Evolutionary conservation across 164 flowering plant genomes (phyloP).

Genomic region (Aristolochia contorta): DNA sequence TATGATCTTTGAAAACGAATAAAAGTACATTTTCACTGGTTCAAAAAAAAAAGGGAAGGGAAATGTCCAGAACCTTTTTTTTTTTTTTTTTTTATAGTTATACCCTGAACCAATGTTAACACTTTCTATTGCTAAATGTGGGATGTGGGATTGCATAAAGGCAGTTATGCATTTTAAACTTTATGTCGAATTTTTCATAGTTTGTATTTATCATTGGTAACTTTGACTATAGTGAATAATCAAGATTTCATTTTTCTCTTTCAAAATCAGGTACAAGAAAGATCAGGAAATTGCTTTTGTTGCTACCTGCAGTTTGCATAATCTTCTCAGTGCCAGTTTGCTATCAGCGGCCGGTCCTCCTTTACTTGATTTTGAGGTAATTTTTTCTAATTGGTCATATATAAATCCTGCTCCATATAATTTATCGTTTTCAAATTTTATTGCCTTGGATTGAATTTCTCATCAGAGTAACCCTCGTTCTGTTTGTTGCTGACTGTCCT

Average conservation of each 20-base stretch:
- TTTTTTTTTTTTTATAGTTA: too few relatives aligned
- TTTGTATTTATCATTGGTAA: background rate
- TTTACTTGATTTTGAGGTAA: slow-evolving; percentile 92
- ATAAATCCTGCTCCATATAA: background rate
- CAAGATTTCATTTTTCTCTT: background rate
- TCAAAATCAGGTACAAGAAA: slow-evolving; percentile 53
- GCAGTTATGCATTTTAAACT: background rate
- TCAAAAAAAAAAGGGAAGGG: too few relatives aligned
- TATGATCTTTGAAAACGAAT: too few relatives aligned
- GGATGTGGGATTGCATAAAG: too few relatives aligned
- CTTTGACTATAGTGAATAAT: background rate
- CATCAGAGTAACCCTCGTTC: background rate
- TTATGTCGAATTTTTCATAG: background rate
- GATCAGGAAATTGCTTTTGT: slow-evolving; percentile 69
- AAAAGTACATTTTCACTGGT: too few relatives aligned
- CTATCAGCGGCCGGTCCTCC: slow-evolving; percentile 89
- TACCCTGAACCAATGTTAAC: too few relatives aligned
- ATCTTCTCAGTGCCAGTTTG: slow-evolving; percentile 64
- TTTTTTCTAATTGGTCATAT: background rate
- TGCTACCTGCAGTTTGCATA: slow-evolving; percentile 69
- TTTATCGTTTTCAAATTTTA: too few relatives aligned
- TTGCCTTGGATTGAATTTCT: too few relatives aligned
- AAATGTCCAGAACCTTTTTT: too few relatives aligned
- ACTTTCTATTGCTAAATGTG: too few relatives aligned
- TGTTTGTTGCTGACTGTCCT: background rate